Evolutionary conservation across 768 basidiomycete species (phyloP).

Genomic region (Albatrellus ellisii): DNA sequence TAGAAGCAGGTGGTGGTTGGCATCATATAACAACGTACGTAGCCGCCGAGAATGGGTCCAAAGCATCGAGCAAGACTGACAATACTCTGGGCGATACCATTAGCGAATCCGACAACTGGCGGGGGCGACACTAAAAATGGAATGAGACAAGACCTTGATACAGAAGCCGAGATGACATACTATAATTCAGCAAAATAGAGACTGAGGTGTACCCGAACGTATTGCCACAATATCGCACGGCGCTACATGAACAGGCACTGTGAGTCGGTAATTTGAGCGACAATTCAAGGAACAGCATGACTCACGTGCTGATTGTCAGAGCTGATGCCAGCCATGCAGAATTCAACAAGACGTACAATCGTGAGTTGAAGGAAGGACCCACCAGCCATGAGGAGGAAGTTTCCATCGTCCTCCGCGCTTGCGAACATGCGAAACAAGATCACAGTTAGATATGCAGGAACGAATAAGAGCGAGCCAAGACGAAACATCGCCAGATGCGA

Average conservation of each 20-base stretch:
- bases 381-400: constrained; percentile 74
- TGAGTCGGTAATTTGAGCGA: not conserved
- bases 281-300: constrained; percentile 2
- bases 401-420: constrained; percentile 54
- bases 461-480: constrained; percentile 72
- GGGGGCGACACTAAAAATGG: constrained; percentile 72
- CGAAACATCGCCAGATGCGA: constrained; percentile 87
- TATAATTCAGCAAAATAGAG: constrained; percentile 79
- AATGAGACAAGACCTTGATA: constrained; percentile 2
- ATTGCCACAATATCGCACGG: constrained; percentile 75
- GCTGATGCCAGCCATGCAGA: constrained; percentile 27
- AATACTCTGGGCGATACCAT: constrained; percentile 92
- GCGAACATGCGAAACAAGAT: constrained; percentile 63
- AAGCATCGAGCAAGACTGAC: constrained; percentile 88
- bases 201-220: constrained; percentile 89
- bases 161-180: constrained; percentile 24
- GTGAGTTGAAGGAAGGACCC: constrained; percentile 17
- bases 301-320: constrained; percentile 73
- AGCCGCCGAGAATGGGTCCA: constrained; percentile 78
- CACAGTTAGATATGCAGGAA: constrained; percentile 81
- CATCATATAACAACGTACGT: constrained; percentile 32
- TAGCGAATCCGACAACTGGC: constrained; percentile 77
- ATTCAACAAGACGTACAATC: constrained; percentile 7
- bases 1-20: not conserved
- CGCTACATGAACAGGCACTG: no score